Conservation (phyloP, 805 yeast species). For the Nakazawaea populi region DNA sequence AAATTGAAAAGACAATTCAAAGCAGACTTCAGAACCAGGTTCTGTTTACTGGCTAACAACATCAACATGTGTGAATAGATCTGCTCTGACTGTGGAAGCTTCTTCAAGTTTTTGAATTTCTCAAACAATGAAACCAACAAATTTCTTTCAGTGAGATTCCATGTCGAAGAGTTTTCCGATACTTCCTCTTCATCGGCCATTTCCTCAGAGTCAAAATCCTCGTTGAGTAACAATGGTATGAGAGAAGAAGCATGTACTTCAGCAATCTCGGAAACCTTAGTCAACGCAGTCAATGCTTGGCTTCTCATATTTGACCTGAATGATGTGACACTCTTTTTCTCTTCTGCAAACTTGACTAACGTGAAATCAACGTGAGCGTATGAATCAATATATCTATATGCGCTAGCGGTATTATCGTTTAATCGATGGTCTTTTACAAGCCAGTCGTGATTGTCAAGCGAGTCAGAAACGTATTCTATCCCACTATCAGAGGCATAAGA, state of each 20-base stretch:
- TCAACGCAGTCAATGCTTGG: constrained; percentile 53
- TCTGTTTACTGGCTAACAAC: constrained; percentile 54
- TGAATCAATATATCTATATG: constrained; percentile 21
- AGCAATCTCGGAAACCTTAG: constrained; percentile 57
- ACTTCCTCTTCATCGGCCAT: constrained; percentile 16
- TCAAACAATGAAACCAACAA: constrained; percentile 56
- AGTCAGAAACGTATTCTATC: constrained; percentile 10
- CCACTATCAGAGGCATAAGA: constrained; percentile 13
- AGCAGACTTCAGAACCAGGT: constrained; percentile 66
- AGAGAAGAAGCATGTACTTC: constrained; percentile 56
- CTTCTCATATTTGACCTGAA: constrained; percentile 44
- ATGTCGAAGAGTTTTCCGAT: constrained; percentile 15
- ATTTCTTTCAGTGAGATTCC: constrained; percentile 51
- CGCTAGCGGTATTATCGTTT: constrained; percentile 30
- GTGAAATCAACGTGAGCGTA: constrained; percentile 31
- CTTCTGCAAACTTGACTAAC: constrained; percentile 30
- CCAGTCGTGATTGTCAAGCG: constrained; percentile 25
- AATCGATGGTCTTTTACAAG: constrained; percentile 41
- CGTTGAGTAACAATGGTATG: constrained; percentile 49
- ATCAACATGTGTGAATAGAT: constrained; percentile 48
- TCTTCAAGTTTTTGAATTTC: constrained; percentile 56
- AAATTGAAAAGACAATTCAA: constrained; percentile 63
- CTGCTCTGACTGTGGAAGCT: constrained; percentile 43
- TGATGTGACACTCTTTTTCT: constrained; percentile 27
- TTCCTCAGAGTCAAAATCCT: constrained; percentile 16